Evolutionary conservation across 2,329 filamentous ascomycete genomes (phyloP).

Genomic region (Fusarium albosuccineum): DNA sequence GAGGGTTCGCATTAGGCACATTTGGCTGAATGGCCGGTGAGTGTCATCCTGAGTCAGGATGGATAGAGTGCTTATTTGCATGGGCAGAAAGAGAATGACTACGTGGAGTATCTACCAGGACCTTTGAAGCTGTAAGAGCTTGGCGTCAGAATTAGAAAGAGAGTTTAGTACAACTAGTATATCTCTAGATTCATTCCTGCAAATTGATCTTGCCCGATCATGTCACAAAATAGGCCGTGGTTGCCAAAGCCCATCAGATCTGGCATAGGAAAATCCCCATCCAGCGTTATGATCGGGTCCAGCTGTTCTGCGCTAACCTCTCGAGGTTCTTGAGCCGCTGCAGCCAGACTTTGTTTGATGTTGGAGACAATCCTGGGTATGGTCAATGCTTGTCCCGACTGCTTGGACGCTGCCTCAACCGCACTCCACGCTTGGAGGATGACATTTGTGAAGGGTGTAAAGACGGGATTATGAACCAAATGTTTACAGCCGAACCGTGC

Average conservation of each 20-base stretch:
- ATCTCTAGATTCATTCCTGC: not conserved
- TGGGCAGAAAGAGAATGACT: no score
- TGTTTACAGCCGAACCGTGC: not conserved
- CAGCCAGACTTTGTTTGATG: not conserved
- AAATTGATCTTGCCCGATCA: not conserved
- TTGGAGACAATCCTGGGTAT: not conserved
- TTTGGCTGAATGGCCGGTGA: no score
- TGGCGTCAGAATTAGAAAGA: not conserved
- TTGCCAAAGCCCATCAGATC: not conserved
- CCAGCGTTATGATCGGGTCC: no score
- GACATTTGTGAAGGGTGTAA: not conserved
- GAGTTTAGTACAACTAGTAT: not conserved
- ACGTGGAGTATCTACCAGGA: not conserved
- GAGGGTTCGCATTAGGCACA: no score
- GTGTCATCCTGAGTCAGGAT: no score
- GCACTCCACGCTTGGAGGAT: slow-evolving; percentile 4
- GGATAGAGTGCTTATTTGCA: no score
- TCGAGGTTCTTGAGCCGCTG: no score
- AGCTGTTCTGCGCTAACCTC: no score
- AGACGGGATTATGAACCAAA: not conserved
- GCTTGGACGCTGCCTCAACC: not conserved
- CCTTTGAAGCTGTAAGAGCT: no score
- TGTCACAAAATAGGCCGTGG: not conserved
- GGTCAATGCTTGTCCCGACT: not conserved
- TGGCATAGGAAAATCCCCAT: no score